Base-by-base conservation (phyloP, 495 filamentous ascomycete species). In the Cercophora sp. region DNA sequence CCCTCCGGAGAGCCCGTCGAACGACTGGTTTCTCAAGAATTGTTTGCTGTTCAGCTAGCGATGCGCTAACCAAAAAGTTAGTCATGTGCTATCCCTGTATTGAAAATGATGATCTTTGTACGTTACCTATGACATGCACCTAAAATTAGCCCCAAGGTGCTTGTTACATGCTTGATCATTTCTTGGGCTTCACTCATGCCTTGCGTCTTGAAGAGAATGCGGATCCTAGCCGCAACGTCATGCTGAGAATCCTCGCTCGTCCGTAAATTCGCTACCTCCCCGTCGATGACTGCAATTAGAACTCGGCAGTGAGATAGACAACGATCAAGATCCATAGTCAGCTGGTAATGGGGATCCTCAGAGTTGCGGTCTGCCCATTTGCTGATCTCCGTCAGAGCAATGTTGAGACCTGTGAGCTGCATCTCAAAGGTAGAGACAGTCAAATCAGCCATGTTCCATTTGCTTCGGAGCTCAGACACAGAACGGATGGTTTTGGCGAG, bases 321-420 rank as follows among this genome's bases (percentile, higher is more conserved):
- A 3, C 43, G 41, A 32, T 58, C 54, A 11, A 62, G 49, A 43
- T 62, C 62, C 55, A 66, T 63, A 16, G 58, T 34, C 5, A 63
- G 52, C 31, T 63, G 60, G 37, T 66, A 47, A 52, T 66, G 60
- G 15, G 36, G 45, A 19, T 56, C 56, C 4, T 43, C 46, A 13
- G 48, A 26, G 24, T 42, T 44, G 4, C 18, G 3, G 13, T 55
- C 46, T 16, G 61, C 51, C 60, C 60, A 66, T 52, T 56, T 54
- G 49, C 57, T 49, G 36, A 66, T 58, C 48, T 60, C 56, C 8
- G 22, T 31, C 23, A 66, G 42, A 11, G 60, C 63, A 10, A 54
- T 52, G 16, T 48, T 45, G 25, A 66, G 57, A 39, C 59, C 57
- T 22, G 43, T 50, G n/a, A 63, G 57, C 48, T 66, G 57, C 9